These are phyloP conservation scores for Onygena corvina DNA, from an alignment of 2,329 filamentous ascomycete genomes.

Conservation along the genomic window DNA sequence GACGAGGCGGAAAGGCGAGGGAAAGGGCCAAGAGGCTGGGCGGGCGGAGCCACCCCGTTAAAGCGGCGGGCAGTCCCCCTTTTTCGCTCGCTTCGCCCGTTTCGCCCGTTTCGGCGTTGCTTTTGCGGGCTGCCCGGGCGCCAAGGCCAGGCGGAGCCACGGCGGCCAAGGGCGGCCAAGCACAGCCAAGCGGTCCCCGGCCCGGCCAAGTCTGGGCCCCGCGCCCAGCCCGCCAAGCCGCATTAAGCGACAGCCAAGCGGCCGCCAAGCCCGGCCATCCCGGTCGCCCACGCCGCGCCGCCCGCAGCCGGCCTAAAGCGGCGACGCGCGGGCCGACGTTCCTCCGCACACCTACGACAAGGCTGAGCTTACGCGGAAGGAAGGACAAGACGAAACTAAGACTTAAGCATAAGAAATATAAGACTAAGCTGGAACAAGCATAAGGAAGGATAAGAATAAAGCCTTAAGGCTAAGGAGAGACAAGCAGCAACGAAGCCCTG, in stretches of 20 bases:
- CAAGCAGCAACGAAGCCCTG: too few relatives aligned
- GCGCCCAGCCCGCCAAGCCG: slow-evolving; percentile 12
- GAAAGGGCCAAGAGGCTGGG: slow-evolving; percentile 10
- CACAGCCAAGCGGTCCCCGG: slow-evolving; percentile 9
- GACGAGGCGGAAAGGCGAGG: not conserved
- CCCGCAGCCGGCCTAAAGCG: not conserved
- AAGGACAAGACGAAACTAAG: too few relatives aligned
- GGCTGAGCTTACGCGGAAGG: too few relatives aligned
- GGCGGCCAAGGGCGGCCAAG: slow-evolving; percentile 12
- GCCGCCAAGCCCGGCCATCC: not conserved
- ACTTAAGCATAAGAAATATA: too few relatives aligned
- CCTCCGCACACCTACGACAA: too few relatives aligned
- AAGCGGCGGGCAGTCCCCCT: slow-evolving; percentile 10
- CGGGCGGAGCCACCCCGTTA: slow-evolving; percentile 17
- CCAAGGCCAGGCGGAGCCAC: slow-evolving; percentile 12
- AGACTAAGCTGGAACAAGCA: too few relatives aligned
- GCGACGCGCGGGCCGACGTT: too few relatives aligned
- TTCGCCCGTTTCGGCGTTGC: not conserved
- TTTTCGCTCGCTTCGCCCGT: not conserved
- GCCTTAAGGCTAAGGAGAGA: too few relatives aligned
- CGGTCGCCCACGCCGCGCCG: not conserved
- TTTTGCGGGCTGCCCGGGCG: not conserved
- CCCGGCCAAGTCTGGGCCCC: slow-evolving; percentile 13
- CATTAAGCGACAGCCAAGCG: not conserved
- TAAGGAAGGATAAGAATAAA: too few relatives aligned